Base-by-base conservation (phyloP, 2,329 filamentous ascomycete genomes). In the Truncatella angustata region DNA sequence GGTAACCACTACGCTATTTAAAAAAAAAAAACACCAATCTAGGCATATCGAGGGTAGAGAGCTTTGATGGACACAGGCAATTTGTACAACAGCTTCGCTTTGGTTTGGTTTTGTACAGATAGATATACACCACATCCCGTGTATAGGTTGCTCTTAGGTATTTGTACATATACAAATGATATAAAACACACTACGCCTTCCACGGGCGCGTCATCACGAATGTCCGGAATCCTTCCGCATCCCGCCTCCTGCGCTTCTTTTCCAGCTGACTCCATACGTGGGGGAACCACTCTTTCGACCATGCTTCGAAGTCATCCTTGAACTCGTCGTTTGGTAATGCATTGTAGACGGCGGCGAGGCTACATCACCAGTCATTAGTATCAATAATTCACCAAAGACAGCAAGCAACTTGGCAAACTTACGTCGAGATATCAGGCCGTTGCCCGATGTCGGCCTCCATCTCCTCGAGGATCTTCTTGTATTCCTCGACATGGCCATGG, bases 281-380 rank as follows among this genome's bases (percentile, higher is more conserved):
- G 0, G 88, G 84, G 67, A 90, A 91, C 39, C 80, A 77, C 45
- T 80, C 70, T 59, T 80, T 79, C 2, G 87, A 87, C 91, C 91
- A 96, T 14, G 78, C 73, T 65, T 91, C 85, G 52, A 95, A 86
- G 34, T 83, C 74, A 4, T 79, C 74, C 67, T 94, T 90, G 61
- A 84, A 78, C 49, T 79, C 77, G 54, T 80, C 78, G 53, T 80
- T 82, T 2, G 82, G 84, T 3, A 91, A 78, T 9, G 84, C 86
- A 60, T 93, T 94, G 68, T 90, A 91, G 53, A 91, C 77, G 23
- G 86, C 81, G 14, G 86, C 90, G 44, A 96, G 74, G 26, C 90
- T 91, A 24, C 51, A 23, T 3, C 16, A 11, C 24, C n/a, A n/a
- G n/a, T n/a, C 4, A 20, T 51, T 20, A 51, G 30, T 0, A 12